A percentile compares a stretch with the other conserved stretches of the same genome.
Evolutionary conservation across 192 early-diverging fungal genomes (phyloP).

Genomic region (Entrophospora sp.): DNA sequence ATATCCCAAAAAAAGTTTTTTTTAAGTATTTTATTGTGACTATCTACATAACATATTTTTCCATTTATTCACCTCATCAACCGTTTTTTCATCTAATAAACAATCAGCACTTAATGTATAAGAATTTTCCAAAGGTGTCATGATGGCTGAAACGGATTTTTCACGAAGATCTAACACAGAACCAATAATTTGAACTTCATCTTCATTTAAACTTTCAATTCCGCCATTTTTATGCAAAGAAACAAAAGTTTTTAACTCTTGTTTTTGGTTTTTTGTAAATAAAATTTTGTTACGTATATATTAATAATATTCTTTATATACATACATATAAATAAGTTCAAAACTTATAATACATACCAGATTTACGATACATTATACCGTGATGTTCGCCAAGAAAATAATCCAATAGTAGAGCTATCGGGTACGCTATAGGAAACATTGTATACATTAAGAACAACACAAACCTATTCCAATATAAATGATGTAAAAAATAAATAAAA

Average conservation of each 20-base stretch:
- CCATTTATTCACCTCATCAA: slow-evolving; percentile 31
- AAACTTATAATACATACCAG: slow-evolving; percentile 26
- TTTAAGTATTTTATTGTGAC: no score
- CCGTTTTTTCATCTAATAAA: slow-evolving; percentile 46
- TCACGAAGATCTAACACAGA: slow-evolving; percentile 70
- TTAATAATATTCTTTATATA: no score
- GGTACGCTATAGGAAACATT: slow-evolving; percentile 70
- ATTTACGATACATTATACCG: slow-evolving; percentile 79
- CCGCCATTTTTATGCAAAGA: slow-evolving; percentile 61
- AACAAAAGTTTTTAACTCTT: slow-evolving; percentile 69
- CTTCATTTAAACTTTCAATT: slow-evolving; percentile 60
- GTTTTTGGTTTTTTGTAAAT: neutral
- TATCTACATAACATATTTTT: no score
- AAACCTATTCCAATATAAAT: slow-evolving; percentile 29
- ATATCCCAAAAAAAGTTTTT: slow-evolving; percentile 7
- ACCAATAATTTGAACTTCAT: slow-evolving; percentile 74
- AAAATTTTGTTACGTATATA: neutral
- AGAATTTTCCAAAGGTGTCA: slow-evolving; percentile 63
- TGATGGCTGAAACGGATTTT: slow-evolving; percentile 55
- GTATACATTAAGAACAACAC: slow-evolving; percentile 60
- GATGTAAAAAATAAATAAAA: neutral
- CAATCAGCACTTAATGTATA: slow-evolving; percentile 58
- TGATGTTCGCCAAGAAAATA: slow-evolving; percentile 77
- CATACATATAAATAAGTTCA: neutral
- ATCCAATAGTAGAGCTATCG: slow-evolving; percentile 83